These are phyloP conservation scores for Pichia sp. DNA, from an alignment of 1,139 yeast genomes.

Conservation along the genomic window DNA sequence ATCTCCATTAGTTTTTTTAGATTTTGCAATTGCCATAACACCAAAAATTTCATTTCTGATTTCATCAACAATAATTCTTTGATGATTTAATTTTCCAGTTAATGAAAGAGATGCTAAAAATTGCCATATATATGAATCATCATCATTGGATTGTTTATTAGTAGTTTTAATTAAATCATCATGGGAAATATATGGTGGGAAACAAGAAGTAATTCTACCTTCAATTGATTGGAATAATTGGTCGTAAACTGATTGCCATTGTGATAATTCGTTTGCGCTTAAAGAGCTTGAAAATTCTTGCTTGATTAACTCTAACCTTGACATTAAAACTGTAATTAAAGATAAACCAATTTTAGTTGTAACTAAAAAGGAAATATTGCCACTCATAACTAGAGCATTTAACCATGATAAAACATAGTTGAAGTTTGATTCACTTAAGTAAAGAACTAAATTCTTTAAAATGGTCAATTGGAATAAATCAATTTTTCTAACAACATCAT, in stretches of 20 bases:
- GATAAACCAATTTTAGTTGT: conserved; percentile 87
- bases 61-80: conserved; percentile 90
- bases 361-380: conserved; percentile 61
- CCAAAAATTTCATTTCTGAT: conserved; percentile 92
- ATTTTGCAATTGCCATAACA: conserved; percentile 77
- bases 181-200: conserved; percentile 63
- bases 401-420: conserved; percentile 79
- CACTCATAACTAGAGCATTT: conserved; percentile 65
- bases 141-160: conserved; percentile 36
- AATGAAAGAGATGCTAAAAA: conserved; percentile 89
- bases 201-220: conserved; percentile 68
- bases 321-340: conserved; percentile 76
- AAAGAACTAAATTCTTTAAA: conserved; percentile 77
- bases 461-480: conserved; percentile 79
- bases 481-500: conserved; percentile 53
- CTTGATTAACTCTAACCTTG: conserved; percentile 87
- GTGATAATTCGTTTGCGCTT: conserved; percentile 41
- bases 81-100: conserved; percentile 90
- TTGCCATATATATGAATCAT: conserved; percentile 93
- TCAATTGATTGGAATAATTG: conserved; percentile 73
- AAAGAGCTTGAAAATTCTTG: conserved; percentile 58
- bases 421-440: conserved; percentile 77
- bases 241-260: conserved; percentile 82
- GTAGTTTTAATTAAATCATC: conserved; percentile 22
- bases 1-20: conserved; percentile 47